Evolutionary conservation across 2,329 filamentous ascomycete species (phyloP).

Genomic region (Tothia fuscella): DNA sequence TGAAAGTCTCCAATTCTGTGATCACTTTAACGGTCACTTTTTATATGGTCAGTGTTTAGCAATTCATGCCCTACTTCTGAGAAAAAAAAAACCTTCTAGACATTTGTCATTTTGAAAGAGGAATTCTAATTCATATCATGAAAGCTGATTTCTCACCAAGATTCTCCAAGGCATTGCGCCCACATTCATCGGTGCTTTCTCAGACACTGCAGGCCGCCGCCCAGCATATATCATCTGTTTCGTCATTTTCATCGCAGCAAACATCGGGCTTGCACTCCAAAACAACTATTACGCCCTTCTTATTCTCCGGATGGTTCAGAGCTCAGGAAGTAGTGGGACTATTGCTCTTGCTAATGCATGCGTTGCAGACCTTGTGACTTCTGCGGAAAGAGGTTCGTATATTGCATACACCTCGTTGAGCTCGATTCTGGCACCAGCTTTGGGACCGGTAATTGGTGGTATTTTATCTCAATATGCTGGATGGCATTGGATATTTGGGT

Average conservation of each 20-base stretch:
- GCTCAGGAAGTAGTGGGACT: slow-evolving; percentile 20
- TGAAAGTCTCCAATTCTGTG: slow-evolving; percentile 14
- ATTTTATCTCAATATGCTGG: slow-evolving; percentile 23
- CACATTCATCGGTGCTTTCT: slow-evolving; percentile 13
- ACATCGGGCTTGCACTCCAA: slow-evolving; percentile 13
- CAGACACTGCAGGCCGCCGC: slow-evolving; percentile 12
- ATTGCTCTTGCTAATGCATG: slow-evolving; percentile 24
- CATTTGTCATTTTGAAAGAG: too few species aligned
- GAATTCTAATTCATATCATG: too few species aligned
- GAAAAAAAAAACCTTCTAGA: too few species aligned
- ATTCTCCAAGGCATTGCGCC: slow-evolving; percentile 20
- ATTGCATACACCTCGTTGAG: slow-evolving; percentile 21
- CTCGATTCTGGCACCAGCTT: slow-evolving; percentile 14
- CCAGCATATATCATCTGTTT: slow-evolving; percentile 14
- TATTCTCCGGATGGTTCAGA: slow-evolving; percentile 15
- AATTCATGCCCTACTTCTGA: background rate
- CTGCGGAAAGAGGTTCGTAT: slow-evolving; percentile 23
- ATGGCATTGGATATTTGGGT: slow-evolving; percentile 31
- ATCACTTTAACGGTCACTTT: slow-evolving; percentile 33
- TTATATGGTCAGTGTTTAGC: slow-evolving; percentile 20
- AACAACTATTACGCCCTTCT: slow-evolving; percentile 13
- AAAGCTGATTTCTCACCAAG: too few species aligned
- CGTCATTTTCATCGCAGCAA: slow-evolving; percentile 13
- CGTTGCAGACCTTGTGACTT: slow-evolving; percentile 24
- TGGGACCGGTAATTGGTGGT: slow-evolving; percentile 24